phyloP scores from a whole-genome alignment of 306 rosid species.

The Alnus glutinosa region DNA sequence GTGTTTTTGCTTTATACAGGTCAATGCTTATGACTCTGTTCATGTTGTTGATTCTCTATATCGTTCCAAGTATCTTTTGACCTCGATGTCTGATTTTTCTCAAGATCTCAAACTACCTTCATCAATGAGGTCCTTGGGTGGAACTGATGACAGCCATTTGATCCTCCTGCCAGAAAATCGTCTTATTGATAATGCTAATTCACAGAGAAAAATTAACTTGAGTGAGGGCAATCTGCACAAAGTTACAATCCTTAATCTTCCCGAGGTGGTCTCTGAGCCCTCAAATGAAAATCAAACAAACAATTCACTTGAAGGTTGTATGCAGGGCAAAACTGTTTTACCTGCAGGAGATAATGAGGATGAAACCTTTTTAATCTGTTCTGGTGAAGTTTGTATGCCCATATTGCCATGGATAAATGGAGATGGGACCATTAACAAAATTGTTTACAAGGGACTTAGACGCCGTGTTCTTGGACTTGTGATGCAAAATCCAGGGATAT shows the following conservation, averaged over 20 bases:
- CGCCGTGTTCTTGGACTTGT: slow-evolving; percentile 84
- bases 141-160: slow-evolving; percentile 31
- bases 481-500: slow-evolving; percentile 94
- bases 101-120: slow-evolving; percentile 45
- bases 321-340: slow-evolving; percentile 32
- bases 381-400: slow-evolving; percentile 56
- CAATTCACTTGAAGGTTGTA: slow-evolving; percentile 31
- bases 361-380: slow-evolving; percentile 39
- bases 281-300: slow-evolving; percentile 40
- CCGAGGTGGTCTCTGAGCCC: slow-evolving; percentile 40
- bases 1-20: slow-evolving; percentile 47
- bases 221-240: slow-evolving; percentile 53
- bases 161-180: slow-evolving; percentile 23
- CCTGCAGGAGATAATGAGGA: slow-evolving; percentile 34
- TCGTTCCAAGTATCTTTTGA: slow-evolving; percentile 74
- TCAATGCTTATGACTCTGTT: slow-evolving; percentile 75
- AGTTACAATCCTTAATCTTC: slow-evolving; percentile 83
- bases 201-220: slow-evolving; percentile 34
- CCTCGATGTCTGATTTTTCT: slow-evolving; percentile 39
- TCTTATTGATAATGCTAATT: slow-evolving; percentile 28
- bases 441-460: slow-evolving; percentile 75
- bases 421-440: slow-evolving; percentile 74
- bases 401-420: slow-evolving; percentile 96
- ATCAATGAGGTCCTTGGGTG: slow-evolving; percentile 35
- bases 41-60: slow-evolving; percentile 73